Evolutionary conservation across 2,329 filamentous ascomycete species (phyloP).

Genomic region (Ceratocystis albifundus): DNA sequence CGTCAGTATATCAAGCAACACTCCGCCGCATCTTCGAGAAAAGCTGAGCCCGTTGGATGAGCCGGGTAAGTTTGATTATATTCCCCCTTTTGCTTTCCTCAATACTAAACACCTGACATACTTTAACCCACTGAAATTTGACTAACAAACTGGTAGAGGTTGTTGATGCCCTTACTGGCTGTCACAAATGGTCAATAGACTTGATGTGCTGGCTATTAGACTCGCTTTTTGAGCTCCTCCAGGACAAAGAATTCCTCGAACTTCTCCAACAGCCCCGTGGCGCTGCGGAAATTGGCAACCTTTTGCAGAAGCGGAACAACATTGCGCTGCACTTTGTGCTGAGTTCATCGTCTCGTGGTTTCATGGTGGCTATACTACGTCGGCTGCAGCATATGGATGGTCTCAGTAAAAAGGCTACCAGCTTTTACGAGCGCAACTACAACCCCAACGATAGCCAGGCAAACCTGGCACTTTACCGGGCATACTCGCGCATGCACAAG

Average conservation of each 20-base stretch:
- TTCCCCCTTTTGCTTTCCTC: neutral
- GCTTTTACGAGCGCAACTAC: slow-evolving; percentile 38
- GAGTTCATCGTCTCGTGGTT: slow-evolving; percentile 60
- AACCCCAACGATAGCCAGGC: slow-evolving; percentile 35
- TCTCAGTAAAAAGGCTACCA: slow-evolving; percentile 39
- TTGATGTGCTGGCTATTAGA: slow-evolving; percentile 54
- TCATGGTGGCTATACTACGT: slow-evolving; percentile 57
- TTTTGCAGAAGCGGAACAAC: slow-evolving; percentile 45
- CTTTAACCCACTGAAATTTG: neutral
- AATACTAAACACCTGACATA: no score
- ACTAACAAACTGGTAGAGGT: slow-evolving; percentile 42
- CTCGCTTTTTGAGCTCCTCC: slow-evolving; percentile 44
- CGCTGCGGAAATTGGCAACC: slow-evolving; percentile 34
- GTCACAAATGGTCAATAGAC: slow-evolving; percentile 68
- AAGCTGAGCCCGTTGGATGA: slow-evolving; percentile 52
- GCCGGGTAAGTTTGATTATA: slow-evolving; percentile 30
- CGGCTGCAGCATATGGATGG: slow-evolving; percentile 48
- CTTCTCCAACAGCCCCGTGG: slow-evolving; percentile 37
- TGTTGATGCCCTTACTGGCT: slow-evolving; percentile 59
- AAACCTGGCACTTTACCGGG: slow-evolving; percentile 44
- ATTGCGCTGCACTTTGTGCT: slow-evolving; percentile 54
- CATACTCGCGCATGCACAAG: slow-evolving; percentile 44
- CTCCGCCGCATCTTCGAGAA: slow-evolving; percentile 42
- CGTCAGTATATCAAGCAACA: slow-evolving; percentile 51
- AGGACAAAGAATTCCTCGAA: slow-evolving; percentile 41